Base-by-base conservation (phyloP, 1,284 basidiomycete species). In the Apiotrichum veenhuisii region DNA sequence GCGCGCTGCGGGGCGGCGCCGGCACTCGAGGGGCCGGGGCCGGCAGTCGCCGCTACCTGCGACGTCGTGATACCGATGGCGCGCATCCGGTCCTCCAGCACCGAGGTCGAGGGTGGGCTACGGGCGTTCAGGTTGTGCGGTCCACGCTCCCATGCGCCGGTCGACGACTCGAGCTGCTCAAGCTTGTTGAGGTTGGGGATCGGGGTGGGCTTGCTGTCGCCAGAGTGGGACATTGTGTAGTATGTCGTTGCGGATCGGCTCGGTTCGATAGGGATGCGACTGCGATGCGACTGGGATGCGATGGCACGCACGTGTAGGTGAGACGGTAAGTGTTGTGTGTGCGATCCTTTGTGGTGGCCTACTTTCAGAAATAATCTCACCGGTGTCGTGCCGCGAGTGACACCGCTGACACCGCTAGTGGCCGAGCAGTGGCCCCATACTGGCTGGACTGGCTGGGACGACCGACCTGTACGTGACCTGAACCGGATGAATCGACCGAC, bases 71-170 rank as follows among this genome's bases (percentile, higher is more conserved):
- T 30, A 30, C 38, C 15, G 26, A 59, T 48, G 38, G 38, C 26
- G 34, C 25, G 22, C 52, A 57, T 56, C 57, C 53, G 34, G 22
- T 36, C 18, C 22, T 62, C 61, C 43, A 73, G 63, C 17, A 64
- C 23, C 25, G 67, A 64, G 5, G 65, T 50, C 11, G 61, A 54
- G 18, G 70, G 68, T 2, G 74, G 72, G 49, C 64, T 67, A 44
- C 73, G 61, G 9, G 75, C 73, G 58, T 72, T 74, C 30, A 61
- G 52, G 26, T 58, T 40, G 47, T 63, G 56, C 27, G 63, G 62
- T 11, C 75, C 75, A 30, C 72, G 64, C 58, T 77, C 75, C 75
- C 75, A 77, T n/a, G 67, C 62, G 18, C 73, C 75, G 25, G 68
- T 72, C 9, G 72, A 74, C 5, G 73, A 71, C 59, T 75, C 71